A percentile compares a stretch with the other conserved stretches of the same genome.
Evolutionary conservation across 306 rosid genomes (phyloP).

Genomic region (Prinsepia uniflora): DNA sequence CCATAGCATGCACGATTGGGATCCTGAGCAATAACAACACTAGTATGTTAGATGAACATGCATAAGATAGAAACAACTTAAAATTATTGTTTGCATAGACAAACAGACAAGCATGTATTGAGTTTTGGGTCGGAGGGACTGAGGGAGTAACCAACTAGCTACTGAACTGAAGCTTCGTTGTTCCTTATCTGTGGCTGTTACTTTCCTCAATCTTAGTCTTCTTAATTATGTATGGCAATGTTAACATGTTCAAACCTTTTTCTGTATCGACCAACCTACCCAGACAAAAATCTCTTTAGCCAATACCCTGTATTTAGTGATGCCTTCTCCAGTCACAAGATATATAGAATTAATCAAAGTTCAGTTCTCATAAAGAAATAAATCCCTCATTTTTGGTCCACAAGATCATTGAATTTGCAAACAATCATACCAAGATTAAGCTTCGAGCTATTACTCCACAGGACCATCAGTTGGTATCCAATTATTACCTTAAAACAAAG

Average conservation of each 20-base stretch:
- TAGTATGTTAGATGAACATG: neutral
- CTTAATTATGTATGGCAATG: neutral
- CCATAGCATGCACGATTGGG: constrained; percentile 90
- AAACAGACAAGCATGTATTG: neutral
- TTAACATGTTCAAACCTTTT: neutral
- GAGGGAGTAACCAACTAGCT: neutral
- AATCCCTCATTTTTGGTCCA: neutral
- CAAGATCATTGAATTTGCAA: neutral
- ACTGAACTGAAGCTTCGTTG: neutral
- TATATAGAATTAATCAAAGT: constrained; percentile 4
- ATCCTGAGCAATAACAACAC: constrained; percentile 49
- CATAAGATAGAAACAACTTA: neutral
- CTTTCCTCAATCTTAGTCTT: neutral
- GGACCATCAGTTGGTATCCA: neutral
- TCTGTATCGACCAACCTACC: neutral
- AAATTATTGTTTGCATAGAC: neutral
- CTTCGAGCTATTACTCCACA: no score
- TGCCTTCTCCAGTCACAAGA: neutral
- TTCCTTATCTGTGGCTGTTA: neutral
- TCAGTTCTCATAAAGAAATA: neutral
- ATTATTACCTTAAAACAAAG: constrained; percentile 3
- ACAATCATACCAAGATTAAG: no score
- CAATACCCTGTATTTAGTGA: neutral
- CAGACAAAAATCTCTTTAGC: neutral
- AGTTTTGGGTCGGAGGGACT: neutral